A percentile compares a stretch with the other conserved stretches of the same genome.
These are phyloP conservation scores for Umbelopsis sp. DNA, from an alignment of 192 early-diverging fungal species.

Conservation along the genomic window DNA sequence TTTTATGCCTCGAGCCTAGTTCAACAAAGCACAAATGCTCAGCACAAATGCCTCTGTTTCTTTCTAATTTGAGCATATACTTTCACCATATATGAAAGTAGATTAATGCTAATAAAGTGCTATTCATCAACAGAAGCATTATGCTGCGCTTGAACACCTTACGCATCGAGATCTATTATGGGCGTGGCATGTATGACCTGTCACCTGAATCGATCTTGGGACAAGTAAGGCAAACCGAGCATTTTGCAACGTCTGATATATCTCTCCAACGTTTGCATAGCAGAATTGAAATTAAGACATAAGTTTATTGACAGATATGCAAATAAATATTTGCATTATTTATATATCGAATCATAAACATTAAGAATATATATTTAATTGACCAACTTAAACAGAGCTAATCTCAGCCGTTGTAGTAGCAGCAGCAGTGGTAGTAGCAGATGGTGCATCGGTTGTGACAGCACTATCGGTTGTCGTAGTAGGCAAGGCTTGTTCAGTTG, in stretches of 20 bases:
- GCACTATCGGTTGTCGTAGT: not conserved
- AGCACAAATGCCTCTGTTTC: too few species aligned
- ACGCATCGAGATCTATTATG: too few species aligned
- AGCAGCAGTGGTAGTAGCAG: not conserved
- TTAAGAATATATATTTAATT: too few species aligned
- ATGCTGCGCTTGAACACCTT: too few species aligned
- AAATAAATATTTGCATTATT: not conserved
- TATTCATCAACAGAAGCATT: too few species aligned
- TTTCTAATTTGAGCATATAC: too few species aligned
- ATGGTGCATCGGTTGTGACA: not conserved
- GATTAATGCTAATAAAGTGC: too few species aligned
- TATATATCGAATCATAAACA: not conserved
- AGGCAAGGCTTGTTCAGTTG: not conserved
- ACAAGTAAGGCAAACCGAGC: not conserved
- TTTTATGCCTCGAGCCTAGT: too few species aligned
- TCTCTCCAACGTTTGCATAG: not conserved
- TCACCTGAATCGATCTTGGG: not conserved
- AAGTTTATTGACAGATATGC: too few species aligned
- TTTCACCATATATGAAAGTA: too few species aligned
- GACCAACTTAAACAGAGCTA: too few species aligned
- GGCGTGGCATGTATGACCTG: not conserved
- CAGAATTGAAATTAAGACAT: not conserved
- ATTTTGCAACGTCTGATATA: not conserved
- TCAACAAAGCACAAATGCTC: too few species aligned
- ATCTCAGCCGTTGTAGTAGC: slow-evolving; percentile 3